phyloP scores from a whole-genome alignment of 805 yeast species.

The Zygosaccharomyces lentus region DNA sequence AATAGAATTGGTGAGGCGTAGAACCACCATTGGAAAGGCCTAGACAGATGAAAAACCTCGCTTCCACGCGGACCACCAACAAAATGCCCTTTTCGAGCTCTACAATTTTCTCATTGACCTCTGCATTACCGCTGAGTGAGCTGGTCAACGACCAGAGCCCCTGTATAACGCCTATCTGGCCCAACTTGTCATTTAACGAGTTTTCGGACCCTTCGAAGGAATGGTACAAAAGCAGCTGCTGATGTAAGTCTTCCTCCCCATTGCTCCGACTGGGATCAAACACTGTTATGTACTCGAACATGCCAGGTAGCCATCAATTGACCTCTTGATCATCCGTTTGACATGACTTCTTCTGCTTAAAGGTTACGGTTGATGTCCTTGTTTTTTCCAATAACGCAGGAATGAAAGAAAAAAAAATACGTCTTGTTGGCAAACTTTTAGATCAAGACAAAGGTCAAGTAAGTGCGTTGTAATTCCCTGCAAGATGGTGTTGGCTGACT shows the following conservation, averaged over 20 bases:
- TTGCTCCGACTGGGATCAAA: slow-evolving; percentile 38
- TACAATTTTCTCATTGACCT: slow-evolving; percentile 19
- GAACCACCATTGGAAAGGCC: slow-evolving; percentile 19
- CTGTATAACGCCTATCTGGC: slow-evolving; percentile 42
- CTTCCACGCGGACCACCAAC: slow-evolving; percentile 30
- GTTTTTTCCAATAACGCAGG: not conserved
- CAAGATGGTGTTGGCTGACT: slow-evolving; percentile 71
- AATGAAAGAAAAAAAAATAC: slow-evolving; percentile 1
- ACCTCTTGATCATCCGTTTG: slow-evolving; percentile 2
- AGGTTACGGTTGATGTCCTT: not conserved
- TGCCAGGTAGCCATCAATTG: slow-evolving; percentile 1
- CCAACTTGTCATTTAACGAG: slow-evolving; percentile 34
- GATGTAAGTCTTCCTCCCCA: slow-evolving; percentile 32
- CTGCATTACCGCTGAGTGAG: slow-evolving; percentile 14
- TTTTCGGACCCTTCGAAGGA: slow-evolving; percentile 21
- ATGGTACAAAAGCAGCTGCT: slow-evolving; percentile 37
- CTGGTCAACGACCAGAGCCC: slow-evolving; percentile 35
- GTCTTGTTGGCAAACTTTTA: not conserved
- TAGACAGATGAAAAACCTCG: slow-evolving; percentile 26
- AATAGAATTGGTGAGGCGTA: slow-evolving; percentile 27
- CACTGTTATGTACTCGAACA: slow-evolving; percentile 34
- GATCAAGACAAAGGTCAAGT: not conserved
- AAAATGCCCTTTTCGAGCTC: slow-evolving; percentile 31
- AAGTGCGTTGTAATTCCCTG: not conserved
- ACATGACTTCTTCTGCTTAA: slow-evolving; percentile 2